phyloP scores from a whole-genome alignment of 2,329 filamentous ascomycete species.

The Coleophoma crateriformis region DNA sequence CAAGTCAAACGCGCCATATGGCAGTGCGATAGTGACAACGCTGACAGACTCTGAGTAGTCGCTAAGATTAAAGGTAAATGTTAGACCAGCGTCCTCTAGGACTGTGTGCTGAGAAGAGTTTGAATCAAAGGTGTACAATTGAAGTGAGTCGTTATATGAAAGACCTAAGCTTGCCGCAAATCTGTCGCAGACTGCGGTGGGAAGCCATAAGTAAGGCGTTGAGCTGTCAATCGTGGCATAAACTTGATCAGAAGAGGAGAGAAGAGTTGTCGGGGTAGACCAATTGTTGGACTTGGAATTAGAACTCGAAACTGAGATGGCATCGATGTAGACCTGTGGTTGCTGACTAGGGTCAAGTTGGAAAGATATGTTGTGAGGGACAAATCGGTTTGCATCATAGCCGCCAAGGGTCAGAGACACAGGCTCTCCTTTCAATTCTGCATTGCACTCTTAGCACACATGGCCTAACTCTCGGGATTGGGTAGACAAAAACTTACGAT shows the following conservation, averaged over 20 bases:
- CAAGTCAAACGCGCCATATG: conserved; percentile 27
- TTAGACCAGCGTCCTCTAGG: conserved; percentile 35
- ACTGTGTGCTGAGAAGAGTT: conserved; percentile 45
- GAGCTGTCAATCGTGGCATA: conserved; percentile 51
- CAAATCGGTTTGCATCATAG: conserved; percentile 59
- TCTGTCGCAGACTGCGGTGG: conserved; percentile 51
- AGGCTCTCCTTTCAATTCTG: conserved; percentile 37
- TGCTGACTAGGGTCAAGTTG: conserved; percentile 43
- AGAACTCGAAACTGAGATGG: conserved; percentile 16
- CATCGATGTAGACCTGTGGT: conserved; percentile 28
- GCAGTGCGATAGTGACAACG: conserved; percentile 32
- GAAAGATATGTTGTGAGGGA: conserved; percentile 56
- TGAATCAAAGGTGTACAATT: conserved; percentile 59
- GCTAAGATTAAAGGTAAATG: conserved; percentile 52
- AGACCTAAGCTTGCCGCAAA: conserved; percentile 62
- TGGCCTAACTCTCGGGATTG: no score
- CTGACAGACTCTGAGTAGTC: conserved; percentile 35
- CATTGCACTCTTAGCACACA: conserved; percentile 16
- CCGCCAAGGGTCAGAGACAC: conserved; percentile 64
- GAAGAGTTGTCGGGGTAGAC: conserved; percentile 37
- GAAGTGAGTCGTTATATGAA: conserved; percentile 56
- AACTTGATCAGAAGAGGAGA: conserved; percentile 14
- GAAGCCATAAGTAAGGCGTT: conserved; percentile 60
- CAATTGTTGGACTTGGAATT: conserved; percentile 39
- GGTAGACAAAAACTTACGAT: conserved; percentile 41